A percentile compares a stretch with the other conserved stretches of the same genome.
These are phyloP conservation scores for Periconia sp. DNA, from an alignment of 2,329 filamentous ascomycete genomes.

Conservation along the genomic window DNA sequence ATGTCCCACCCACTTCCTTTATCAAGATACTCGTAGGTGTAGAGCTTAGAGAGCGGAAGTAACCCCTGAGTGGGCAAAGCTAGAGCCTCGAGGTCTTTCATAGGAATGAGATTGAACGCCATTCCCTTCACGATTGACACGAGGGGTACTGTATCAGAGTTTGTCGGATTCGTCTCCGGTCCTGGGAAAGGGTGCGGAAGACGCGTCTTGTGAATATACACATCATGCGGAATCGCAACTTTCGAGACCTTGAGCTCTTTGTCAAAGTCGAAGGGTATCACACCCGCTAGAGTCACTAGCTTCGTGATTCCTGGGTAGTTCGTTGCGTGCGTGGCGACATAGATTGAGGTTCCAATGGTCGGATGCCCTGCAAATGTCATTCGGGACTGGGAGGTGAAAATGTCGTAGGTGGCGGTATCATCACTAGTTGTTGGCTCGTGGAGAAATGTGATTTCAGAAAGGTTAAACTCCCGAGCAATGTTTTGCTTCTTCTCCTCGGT, in stretches of 20 bases:
- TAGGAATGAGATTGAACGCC: slow-evolving; percentile 68
- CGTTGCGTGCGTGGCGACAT: slow-evolving; percentile 43
- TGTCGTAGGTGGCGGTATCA: slow-evolving; percentile 49
- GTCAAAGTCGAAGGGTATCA: slow-evolving; percentile 21
- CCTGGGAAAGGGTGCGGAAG: slow-evolving; percentile 39
- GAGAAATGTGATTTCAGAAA: slow-evolving; percentile 62
- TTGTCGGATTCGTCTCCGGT: slow-evolving; percentile 12
- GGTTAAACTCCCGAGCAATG: slow-evolving; percentile 62
- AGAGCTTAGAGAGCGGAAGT: slow-evolving; percentile 37
- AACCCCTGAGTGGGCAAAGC: slow-evolving; percentile 44
- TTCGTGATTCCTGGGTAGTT: slow-evolving; percentile 13
- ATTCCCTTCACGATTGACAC: slow-evolving; percentile 70
- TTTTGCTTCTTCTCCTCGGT: slow-evolving; percentile 57
- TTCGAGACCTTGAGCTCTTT: slow-evolving; percentile 45
- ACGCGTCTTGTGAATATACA: slow-evolving; percentile 62
- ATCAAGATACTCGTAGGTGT: slow-evolving; percentile 35
- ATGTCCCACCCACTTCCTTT: slow-evolving; percentile 54
- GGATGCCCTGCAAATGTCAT: slow-evolving; percentile 64
- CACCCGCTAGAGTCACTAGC: slow-evolving; percentile 21
- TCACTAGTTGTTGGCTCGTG: slow-evolving; percentile 38
- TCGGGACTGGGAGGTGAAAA: slow-evolving; percentile 58
- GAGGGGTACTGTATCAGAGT: slow-evolving; percentile 27
- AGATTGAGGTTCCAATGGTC: slow-evolving; percentile 60
- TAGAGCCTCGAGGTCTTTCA: slow-evolving; percentile 62
- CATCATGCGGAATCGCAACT: slow-evolving; percentile 69